Base-by-base conservation (phyloP, 106 monocot genomes). In the Dioscorea zingiberensis region DNA sequence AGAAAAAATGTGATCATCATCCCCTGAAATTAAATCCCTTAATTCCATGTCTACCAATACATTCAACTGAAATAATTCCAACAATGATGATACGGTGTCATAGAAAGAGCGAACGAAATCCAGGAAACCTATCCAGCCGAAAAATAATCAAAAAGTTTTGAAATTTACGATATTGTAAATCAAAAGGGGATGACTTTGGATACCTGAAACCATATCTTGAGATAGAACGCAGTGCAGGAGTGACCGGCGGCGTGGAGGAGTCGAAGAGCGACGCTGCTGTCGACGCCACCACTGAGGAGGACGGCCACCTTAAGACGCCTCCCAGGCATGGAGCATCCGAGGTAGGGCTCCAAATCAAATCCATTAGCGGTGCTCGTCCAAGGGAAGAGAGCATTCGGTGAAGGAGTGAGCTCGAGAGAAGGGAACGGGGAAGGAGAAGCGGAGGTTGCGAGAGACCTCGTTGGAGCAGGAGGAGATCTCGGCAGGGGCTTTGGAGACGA, bases 121-220 rank as follows among this genome's bases (percentile, higher is more conserved):
- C 38, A 38, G 38, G 4, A 38, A 38, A 0, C 38, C 38, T 38
- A 38, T 38, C 38, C 38, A 8, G 38, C 38, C 38, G 10, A 38
- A 38, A 38, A 6, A 8, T 38, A 38, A 38, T 10, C 4, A 2
- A 38, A 38, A 38, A 38, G 10, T 38, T 6, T 6, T 38, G 38
- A 38, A 38, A 6, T 38, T 38, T 38, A 2, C n/a, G n/a, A n/a
- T n/a, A 61, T 17, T 32, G 14, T 2, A 38, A 18, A 47, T 22
- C 11, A 27, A 9, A 30, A 47, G 21, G 25, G 30, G 25, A 58
- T 55, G 53, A 30, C 26, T 18, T 21, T n/a, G 16, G 13, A 58
- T 55, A 95, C 94, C 91, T 95, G 95, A 67, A 95, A 95, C 95
- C 95, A 95, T 25, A 95, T 95, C 55, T 95, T 95, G 59, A 95